Evolutionary conservation across 139 green algal species (phyloP).

Genomic region (Monoraphidium neglectum): DNA sequence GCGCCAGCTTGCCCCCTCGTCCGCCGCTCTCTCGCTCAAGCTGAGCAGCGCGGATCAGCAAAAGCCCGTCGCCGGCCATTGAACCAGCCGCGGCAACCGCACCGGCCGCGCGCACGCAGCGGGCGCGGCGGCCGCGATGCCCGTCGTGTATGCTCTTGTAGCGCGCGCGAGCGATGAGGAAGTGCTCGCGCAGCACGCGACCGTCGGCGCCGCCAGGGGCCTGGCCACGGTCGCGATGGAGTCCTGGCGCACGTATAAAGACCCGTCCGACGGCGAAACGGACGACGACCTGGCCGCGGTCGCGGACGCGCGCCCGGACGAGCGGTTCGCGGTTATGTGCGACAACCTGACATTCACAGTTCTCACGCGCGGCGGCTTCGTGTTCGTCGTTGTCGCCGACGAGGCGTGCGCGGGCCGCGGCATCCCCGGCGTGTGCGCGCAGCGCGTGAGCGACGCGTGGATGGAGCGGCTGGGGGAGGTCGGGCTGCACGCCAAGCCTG

Average conservation of each 20-base stretch:
- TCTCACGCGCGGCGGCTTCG: constrained; percentile 67
- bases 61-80: no score
- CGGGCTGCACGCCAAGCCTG: constrained; percentile 83
- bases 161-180: constrained; percentile 62
- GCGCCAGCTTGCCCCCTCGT: no score
- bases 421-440: constrained; percentile 94
- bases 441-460: constrained; percentile 75
- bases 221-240: constrained; percentile 91
- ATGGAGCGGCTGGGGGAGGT: constrained; percentile 56
- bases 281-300: no score
- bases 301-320: no score
- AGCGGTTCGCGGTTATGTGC: constrained; percentile 72
- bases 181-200: constrained; percentile 77
- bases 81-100: no score
- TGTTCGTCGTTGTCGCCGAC: constrained; percentile 91
- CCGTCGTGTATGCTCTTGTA: constrained; percentile 87
- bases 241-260: constrained; percentile 49
- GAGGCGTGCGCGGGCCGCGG: constrained; percentile 85
- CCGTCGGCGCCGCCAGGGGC: constrained; percentile 81
- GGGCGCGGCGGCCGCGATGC: no score
- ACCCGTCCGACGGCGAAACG: constrained; percentile 58
- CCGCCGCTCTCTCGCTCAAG: no score
- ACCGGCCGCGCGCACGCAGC: no score
- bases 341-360: constrained; percentile 91
- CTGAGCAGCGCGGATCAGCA: no score